Evolutionary conservation across 73 alveolate species (phyloP), one percentile per base, ranked within the genome.

Genomic region (Paramecium primaurelia): DNA sequence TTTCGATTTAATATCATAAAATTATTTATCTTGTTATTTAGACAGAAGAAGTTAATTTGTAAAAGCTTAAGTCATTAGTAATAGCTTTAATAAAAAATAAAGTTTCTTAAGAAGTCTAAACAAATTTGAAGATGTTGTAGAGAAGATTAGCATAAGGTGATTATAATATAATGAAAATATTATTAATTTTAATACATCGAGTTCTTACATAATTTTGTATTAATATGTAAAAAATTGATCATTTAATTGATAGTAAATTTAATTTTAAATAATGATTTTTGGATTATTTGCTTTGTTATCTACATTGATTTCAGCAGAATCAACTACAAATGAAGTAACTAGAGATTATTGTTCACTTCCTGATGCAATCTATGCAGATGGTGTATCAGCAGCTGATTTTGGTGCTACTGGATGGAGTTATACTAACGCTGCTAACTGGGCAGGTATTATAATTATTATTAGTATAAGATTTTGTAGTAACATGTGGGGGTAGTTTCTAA

Each of bases 391-490:
- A 20, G 73, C 73, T 0, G 75, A 34, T 26, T 80, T 40, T 40
- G 91, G 77, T 4, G 49, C 75, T 45, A 26, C 77, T 80, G 91
- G 91, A 80, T 80, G 91, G 91, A 80, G 18, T 47, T 80, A 80
- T 44, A 54, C 77, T 18, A 80, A 80, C 58, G 77, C 77, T 20
- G 77, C 34, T 26, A 22, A 20, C 12, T 80, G 91, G 91, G 58
- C 22, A 45, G 75, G 91, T 80, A 73, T 28, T 25, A 45, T 44
- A 12, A 10, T 12, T n/a, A 16, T 25, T 45, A 3, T 18, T 54
- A 4, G 37, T 32, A 30, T 11, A 3, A 80, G 91, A 80, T 80
- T 26, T 44, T 20, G 91, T 80, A 22, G 77, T 49, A 10, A 80
- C 91, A 6, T 80, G 91, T 22, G 91, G 77, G 4, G 91, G 91